Base-by-base conservation (phyloP, 495 filamentous ascomycete species). In the Aspergillus bertholletiae region DNA sequence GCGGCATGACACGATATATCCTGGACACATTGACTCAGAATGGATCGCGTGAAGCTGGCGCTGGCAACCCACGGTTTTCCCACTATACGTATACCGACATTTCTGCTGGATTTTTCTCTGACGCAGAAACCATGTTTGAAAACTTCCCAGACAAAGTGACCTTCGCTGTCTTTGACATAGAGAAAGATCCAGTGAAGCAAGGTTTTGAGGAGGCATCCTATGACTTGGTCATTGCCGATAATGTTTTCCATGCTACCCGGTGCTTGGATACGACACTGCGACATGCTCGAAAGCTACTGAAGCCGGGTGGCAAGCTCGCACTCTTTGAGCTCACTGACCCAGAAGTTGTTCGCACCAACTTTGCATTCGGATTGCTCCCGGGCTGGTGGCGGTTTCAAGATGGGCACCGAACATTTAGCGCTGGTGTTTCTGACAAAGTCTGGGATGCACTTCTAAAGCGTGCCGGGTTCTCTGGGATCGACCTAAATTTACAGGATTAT, bases 171-270 rank as follows among this genome's bases (percentile, higher is more conserved):
- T 12, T 34, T 2, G 12, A 34, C 30, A 34, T 34, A 2, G 30
- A 34, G 30, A 34, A 34, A 2, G 30, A 34, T 12, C 30, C 30
- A 34, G 5, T 11, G 13, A 13, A 12, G 2, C 30, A 34, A 34
- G 30, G 30, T 5, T 34, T 34, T 12, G 5, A 34, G 13, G 12
- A 13, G 9, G 7, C 2, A 2, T 5, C 2, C 7, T 34, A 6
- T 13, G 30, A 34, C 30, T 3, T 34, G 7, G 13, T 34, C 3
- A 34, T 34, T 12, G 30, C 30, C 12, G 30, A 8, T 3, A 34
- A 34, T 13, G 56, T 72, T 21, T 45, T 79, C 2, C 75, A 81
- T 53, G 75, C 72, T 0, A 81, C 75, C 1, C 45, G 26, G 1
- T 45, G 54, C 13, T 48, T 81, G 0, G 46, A 67, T 1, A 21